Evolutionary conservation across 2,329 filamentous ascomycete species (phyloP), one percentile per base, ranked within the genome.

Genomic region (Cordyceps militaris): DNA sequence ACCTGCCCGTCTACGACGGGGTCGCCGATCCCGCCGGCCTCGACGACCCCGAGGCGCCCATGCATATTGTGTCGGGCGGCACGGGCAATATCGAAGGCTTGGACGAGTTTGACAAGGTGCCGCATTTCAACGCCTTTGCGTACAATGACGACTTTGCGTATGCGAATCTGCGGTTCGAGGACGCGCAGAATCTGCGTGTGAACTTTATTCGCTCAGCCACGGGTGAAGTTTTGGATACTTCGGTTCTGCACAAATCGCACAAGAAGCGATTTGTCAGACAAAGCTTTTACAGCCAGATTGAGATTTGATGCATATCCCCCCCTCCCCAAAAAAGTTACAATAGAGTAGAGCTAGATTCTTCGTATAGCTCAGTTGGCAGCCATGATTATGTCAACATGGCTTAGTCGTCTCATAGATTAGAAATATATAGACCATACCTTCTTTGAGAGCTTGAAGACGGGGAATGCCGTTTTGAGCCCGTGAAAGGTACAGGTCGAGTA

Each of bases 131-230:
- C 10, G 73, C 69, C 2, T 80, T 79, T 59, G 76, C 76, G 2
- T 80, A 80, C 56, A 76, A 70, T 0, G 72, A 78, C 51, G 79
- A 80, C 56, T 83, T 80, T 57, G 76, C 74, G 62, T 83, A 80
- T 62, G 76, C 74, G 2, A 74, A 71, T 2, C 61, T 84, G 7
- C 72, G 69, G 1, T 76, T 84, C 26, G 49, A 74, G 52, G 74
- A 81, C 63, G 65, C 62, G 49, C 70, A 76, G 5, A 65, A 77
- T 26, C 58, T 84, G 61, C 69, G 74, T 62, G 72, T 84, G 4
- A 73, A 81, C 8, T 83, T 84, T 61, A 70, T 79, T 40, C 67
- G 69, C 2, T 80, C 76, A 0, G 64, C 71, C 0, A 81, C 76
- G 0, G 80, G 79, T 1, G 71, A 72, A 48, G 59, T 79, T 6